phyloP scores from a whole-genome alignment of 164 flowering plant genomes.

The Berberis vulgaris region DNA sequence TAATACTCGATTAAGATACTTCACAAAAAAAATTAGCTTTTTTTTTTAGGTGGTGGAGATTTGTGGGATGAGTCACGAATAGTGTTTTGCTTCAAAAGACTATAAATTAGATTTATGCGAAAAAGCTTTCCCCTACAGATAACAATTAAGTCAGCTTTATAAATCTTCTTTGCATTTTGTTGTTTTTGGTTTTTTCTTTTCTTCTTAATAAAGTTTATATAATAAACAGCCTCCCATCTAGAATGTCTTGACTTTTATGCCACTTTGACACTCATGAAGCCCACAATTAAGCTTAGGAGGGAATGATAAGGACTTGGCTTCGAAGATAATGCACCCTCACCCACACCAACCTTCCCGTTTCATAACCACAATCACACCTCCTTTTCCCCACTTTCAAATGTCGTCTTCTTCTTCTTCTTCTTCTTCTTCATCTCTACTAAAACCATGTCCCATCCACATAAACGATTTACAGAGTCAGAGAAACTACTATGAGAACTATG shows the following conservation, averaged over 20 bases:
- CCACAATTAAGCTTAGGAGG: neutral
- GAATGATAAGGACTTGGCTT: conserved; percentile 1
- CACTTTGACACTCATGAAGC: neutral
- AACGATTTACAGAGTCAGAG: neutral
- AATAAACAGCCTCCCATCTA: conserved; percentile 4
- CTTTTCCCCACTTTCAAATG: neutral
- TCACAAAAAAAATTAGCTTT: too few relatives aligned
- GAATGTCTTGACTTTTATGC: conserved; percentile 16
- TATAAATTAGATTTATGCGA: too few relatives aligned
- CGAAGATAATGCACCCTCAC: neutral
- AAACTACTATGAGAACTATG: conserved; percentile 3
- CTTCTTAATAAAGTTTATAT: too few relatives aligned
- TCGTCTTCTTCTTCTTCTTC: neutral
- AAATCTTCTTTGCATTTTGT: too few relatives aligned
- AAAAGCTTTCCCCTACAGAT: too few relatives aligned
- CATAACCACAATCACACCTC: neutral
- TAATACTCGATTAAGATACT: too few relatives aligned
- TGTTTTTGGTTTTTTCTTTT: too few relatives aligned
- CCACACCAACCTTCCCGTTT: neutral
- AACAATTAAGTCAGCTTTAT: too few relatives aligned
- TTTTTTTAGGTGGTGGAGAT: too few relatives aligned
- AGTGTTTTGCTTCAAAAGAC: too few relatives aligned
- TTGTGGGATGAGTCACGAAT: too few relatives aligned
- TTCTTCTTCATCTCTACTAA: neutral
- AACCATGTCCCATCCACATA: conserved; percentile 7